A percentile compares a stretch with the other conserved stretches of the same genome.
Conservation (phyloP, 2,329 filamentous ascomycete species). For the Xylaria sp. region DNA sequence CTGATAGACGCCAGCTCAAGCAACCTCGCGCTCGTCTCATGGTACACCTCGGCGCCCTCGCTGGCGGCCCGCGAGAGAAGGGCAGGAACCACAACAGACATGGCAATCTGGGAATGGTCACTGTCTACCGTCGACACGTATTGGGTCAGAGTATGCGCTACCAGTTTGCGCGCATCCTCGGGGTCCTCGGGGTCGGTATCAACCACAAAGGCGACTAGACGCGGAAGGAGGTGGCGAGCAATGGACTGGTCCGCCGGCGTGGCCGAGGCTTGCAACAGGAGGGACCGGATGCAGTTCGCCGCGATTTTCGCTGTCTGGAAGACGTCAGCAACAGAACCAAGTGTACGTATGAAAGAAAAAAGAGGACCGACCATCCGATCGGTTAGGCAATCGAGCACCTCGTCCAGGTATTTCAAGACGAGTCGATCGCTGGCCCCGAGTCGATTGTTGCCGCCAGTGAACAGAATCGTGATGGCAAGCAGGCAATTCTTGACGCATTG, state of each 20-base stretch:
- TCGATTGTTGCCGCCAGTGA: slow-evolving; percentile 77
- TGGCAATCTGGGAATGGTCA: slow-evolving; percentile 58
- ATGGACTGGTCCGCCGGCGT: slow-evolving; percentile 72
- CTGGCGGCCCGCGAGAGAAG: slow-evolving; percentile 72
- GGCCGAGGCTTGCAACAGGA: slow-evolving; percentile 69
- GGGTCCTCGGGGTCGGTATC: slow-evolving; percentile 75
- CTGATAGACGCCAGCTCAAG: slow-evolving; percentile 81
- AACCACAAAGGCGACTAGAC: slow-evolving; percentile 74
- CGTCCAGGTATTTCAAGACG: slow-evolving; percentile 73
- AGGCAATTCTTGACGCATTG: slow-evolving; percentile 92
- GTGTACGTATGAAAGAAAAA: not conserved
- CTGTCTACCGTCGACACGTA: slow-evolving; percentile 59
- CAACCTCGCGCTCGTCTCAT: slow-evolving; percentile 75
- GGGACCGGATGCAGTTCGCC: slow-evolving; percentile 83
- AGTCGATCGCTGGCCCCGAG: slow-evolving; percentile 76
- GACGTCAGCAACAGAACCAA: slow-evolving; percentile 18
- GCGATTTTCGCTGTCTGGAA: slow-evolving; percentile 82
- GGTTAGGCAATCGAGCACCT: slow-evolving; percentile 81
- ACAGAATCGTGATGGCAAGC: slow-evolving; percentile 83
- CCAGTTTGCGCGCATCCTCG: slow-evolving; percentile 70
- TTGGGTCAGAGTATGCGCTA: slow-evolving; percentile 75
- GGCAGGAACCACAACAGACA: slow-evolving; percentile 76
- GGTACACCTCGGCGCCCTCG: slow-evolving; percentile 63
- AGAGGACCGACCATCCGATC: slow-evolving; percentile 66
- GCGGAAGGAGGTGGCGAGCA: slow-evolving; percentile 72